A percentile compares a stretch with the other conserved stretches of the same genome.
Evolutionary conservation across 1,139 yeast genomes (phyloP).

Genomic region (Diutina ranongensis): DNA sequence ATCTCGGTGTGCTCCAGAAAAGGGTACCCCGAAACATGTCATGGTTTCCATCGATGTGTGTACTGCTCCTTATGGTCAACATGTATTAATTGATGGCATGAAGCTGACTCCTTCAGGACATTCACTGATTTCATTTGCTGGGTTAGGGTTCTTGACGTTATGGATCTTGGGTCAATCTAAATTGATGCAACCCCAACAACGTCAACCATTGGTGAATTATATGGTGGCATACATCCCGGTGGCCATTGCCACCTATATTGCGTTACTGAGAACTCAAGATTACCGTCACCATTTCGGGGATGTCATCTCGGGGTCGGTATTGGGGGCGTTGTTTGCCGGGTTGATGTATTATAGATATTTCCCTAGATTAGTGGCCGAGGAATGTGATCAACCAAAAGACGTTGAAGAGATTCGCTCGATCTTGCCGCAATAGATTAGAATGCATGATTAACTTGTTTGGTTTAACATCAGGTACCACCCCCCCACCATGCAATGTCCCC

Average conservation of each 20-base stretch:
- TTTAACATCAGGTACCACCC: neutral
- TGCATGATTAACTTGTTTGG: too few species aligned
- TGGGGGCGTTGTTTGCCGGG: conserved; percentile 13
- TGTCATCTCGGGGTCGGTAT: conserved; percentile 11
- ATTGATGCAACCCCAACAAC: conserved; percentile 10
- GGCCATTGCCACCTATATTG: conserved; percentile 27
- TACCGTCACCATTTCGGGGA: conserved; percentile 6
- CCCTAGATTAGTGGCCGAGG: neutral
- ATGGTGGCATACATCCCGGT: conserved; percentile 16
- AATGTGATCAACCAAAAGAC: conserved; percentile 3
- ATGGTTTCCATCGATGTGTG: conserved; percentile 32
- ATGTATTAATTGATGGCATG: conserved; percentile 57
- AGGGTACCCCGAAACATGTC: conserved; percentile 21
- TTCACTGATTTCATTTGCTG: conserved; percentile 56
- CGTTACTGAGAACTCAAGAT: conserved; percentile 44
- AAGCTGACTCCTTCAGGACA: conserved; percentile 81
- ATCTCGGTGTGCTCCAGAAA: conserved; percentile 49
- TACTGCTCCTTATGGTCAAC: conserved; percentile 35
- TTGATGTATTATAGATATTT: conserved; percentile 8
- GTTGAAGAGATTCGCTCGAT: conserved; percentile 1
- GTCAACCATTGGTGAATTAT: conserved; percentile 8
- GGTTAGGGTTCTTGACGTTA: conserved; percentile 36
- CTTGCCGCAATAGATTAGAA: neutral
- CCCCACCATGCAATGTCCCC: neutral
- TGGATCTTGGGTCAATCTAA: conserved; percentile 53